These are phyloP conservation scores for Diaporthe eres DNA, from an alignment of 2,329 filamentous ascomycete species.

Conservation along the genomic window DNA sequence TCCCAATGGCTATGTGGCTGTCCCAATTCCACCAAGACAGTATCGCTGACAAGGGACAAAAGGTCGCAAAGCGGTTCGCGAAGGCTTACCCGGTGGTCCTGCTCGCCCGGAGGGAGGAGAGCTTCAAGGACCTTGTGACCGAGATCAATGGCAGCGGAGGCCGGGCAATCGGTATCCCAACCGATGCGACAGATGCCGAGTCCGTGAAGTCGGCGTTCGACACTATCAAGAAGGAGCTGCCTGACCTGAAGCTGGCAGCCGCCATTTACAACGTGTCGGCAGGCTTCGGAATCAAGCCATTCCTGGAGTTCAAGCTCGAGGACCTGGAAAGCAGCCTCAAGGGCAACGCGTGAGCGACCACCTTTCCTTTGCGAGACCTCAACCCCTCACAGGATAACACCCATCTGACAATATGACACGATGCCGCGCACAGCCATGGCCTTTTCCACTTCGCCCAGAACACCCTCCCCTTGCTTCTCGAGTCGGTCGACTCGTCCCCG, in stretches of 20 bases:
- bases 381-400: background rate
- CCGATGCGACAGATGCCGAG: slow-evolving; percentile 70
- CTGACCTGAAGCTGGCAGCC: slow-evolving; percentile 68
- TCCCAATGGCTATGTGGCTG: background rate
- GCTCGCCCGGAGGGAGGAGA: slow-evolving; percentile 77
- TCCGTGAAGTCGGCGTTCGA: slow-evolving; percentile 72
- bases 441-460: slow-evolving; percentile 83
- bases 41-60: background rate
- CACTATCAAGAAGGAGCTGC: slow-evolving; percentile 72
- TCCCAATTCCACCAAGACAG: slow-evolving; percentile 1
- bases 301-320: slow-evolving; percentile 67
- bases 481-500: slow-evolving; percentile 66
- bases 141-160: slow-evolving; percentile 80
- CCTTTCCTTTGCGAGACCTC: background rate
- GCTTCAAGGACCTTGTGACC: slow-evolving; percentile 74
- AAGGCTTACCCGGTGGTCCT: slow-evolving; percentile 80
- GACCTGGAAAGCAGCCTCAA: slow-evolving; percentile 64
- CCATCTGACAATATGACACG: background rate
- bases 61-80: slow-evolving; percentile 71
- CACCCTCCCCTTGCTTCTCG: slow-evolving; percentile 78
- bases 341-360: slow-evolving; percentile 62
- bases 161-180: slow-evolving; percentile 77
- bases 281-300: slow-evolving; percentile 67
- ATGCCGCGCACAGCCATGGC: slow-evolving; percentile 64
- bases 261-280: slow-evolving; percentile 79